Evolutionary conservation across 257 asterid species (phyloP).

Genomic region (Rauvolfia tetraphylla): DNA sequence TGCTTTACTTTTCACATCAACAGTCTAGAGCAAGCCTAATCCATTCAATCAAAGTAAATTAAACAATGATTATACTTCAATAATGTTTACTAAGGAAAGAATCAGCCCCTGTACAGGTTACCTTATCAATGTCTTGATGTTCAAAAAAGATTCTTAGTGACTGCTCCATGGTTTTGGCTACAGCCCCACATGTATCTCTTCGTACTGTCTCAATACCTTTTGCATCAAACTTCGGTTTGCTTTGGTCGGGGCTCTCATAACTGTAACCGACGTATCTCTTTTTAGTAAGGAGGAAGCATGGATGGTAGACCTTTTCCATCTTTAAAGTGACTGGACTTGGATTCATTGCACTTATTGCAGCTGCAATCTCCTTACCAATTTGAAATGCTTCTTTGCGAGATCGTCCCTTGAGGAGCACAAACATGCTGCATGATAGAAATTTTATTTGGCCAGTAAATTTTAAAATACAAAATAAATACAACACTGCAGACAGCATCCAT

Average conservation of each 20-base stretch:
- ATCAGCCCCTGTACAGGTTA: constrained; percentile 24
- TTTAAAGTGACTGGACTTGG: constrained; percentile 79
- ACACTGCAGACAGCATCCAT: background rate
- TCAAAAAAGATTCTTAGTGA: constrained; percentile 77
- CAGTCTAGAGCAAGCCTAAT: background rate
- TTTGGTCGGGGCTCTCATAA: constrained; percentile 79
- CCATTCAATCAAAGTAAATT: background rate
- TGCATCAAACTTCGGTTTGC: constrained; percentile 79
- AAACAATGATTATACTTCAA: background rate
- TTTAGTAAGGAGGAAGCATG: constrained; percentile 95
- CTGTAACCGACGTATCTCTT: constrained; percentile 96
- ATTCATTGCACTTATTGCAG: constrained; percentile 74
- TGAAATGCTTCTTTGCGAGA: constrained; percentile 69
- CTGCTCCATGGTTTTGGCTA: constrained; percentile 85
- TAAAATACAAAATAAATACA: background rate
- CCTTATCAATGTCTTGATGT: constrained; percentile 60
- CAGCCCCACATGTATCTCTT: constrained; percentile 94
- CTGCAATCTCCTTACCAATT: constrained; percentile 84
- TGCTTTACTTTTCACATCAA: background rate
- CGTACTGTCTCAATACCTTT: constrained; percentile 96
- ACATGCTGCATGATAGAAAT: constrained; percentile 57
- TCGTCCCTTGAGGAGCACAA: constrained; percentile 92
- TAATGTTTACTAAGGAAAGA: background rate
- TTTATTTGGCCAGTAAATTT: background rate
- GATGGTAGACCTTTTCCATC: constrained; percentile 92